A percentile compares a stretch with the other conserved stretches of the same genome.
These are phyloP conservation scores for Silene latifolia DNA, from an alignment of 148 eudicot species.

Conservation along the genomic window DNA sequence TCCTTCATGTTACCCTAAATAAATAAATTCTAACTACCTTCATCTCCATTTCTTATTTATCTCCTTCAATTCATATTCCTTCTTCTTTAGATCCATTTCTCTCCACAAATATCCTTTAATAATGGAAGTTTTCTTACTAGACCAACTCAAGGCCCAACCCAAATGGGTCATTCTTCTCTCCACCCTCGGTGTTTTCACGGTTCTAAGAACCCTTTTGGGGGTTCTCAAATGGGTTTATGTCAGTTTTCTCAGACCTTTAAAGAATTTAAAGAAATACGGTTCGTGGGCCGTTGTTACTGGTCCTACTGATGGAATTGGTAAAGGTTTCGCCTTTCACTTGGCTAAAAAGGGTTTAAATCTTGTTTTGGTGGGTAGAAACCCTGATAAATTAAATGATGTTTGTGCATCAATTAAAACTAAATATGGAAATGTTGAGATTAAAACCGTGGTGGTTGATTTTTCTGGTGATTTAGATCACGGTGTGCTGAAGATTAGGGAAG, in stretches of 20 bases:
- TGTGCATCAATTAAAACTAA: slow-evolving; percentile 50
- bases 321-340: slow-evolving; percentile 75
- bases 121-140: slow-evolving; percentile 39
- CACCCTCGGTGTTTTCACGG: slow-evolving; percentile 38
- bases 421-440: slow-evolving; percentile 21
- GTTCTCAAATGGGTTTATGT: slow-evolving; percentile 68
- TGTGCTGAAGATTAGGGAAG: slow-evolving; percentile 30
- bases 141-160: slow-evolving; percentile 59
- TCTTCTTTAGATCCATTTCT: neutral
- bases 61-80: neutral
- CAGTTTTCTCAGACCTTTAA: slow-evolving; percentile 64
- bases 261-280: slow-evolving; percentile 86
- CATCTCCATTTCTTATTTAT: slow-evolving; percentile 11
- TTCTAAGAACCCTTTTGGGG: slow-evolving; percentile 35
- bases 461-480: slow-evolving; percentile 35
- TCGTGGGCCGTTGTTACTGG: slow-evolving; percentile 96
- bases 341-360: slow-evolving; percentile 75
- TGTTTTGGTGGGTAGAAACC: slow-evolving; percentile 72
- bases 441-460: slow-evolving; percentile 49
- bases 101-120: slow-evolving; percentile 6
- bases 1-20: neutral
- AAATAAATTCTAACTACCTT: neutral
- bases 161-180: slow-evolving; percentile 48
- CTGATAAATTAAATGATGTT: slow-evolving; percentile 67
- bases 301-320: slow-evolving; percentile 94